These are phyloP conservation scores for Thalassiosira livingstoniorum DNA, from an alignment of 352 stramenopile genomes.

Conservation along the genomic window DNA sequence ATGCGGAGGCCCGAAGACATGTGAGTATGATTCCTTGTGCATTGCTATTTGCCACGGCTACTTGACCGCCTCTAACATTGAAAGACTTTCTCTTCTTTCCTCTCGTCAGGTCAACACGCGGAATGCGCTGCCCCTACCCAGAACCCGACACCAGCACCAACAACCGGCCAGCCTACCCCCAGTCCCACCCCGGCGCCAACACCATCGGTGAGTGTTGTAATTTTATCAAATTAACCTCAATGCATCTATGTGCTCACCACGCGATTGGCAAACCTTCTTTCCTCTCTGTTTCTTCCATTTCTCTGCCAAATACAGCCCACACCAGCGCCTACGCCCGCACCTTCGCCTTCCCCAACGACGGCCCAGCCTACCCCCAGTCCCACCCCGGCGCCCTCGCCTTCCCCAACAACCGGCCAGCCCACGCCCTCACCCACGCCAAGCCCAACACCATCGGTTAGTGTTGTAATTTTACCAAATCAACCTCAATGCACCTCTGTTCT, in stretches of 20 bases:
- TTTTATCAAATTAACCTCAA: background rate
- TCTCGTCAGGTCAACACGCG: no score
- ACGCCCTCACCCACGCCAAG: background rate
- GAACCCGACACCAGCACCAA: no score
- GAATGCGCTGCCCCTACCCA: no score
- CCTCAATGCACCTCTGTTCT: background rate
- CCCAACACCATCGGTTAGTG: background rate
- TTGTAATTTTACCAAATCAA: background rate
- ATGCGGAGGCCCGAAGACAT: no score
- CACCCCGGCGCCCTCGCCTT: background rate
- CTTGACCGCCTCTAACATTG: no score
- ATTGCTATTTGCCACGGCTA: no score
- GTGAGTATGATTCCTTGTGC: no score
- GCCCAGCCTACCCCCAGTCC: background rate
- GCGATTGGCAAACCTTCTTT: background rate
- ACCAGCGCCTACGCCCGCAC: background rate
- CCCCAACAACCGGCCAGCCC: conserved; percentile 2
- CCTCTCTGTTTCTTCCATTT: background rate
- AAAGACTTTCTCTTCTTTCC: no score
- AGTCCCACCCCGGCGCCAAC: conserved; percentile 15
- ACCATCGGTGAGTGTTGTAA: background rate
- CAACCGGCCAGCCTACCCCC: background rate
- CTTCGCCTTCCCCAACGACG: background rate
- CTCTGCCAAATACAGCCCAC: background rate
- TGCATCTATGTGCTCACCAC: background rate